Percentiles rank a stretch among this genome's conserved stretches.
phyloP scores from a whole-genome alignment of 306 rosid species.

The Cicer yamashitae region DNA sequence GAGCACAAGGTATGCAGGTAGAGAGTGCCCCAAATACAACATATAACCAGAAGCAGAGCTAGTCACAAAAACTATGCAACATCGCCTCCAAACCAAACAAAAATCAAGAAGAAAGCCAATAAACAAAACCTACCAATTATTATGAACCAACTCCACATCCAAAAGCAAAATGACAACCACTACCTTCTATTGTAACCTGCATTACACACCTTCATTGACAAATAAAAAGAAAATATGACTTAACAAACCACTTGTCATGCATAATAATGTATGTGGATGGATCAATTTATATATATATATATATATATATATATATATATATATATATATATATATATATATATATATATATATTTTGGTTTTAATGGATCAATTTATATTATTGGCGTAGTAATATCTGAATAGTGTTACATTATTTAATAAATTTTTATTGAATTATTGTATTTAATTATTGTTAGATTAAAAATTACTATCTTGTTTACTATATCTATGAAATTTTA shows the following conservation, averaged over 20 bases:
- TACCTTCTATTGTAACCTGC: background rate
- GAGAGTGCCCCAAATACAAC: background rate
- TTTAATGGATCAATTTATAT: too few species aligned
- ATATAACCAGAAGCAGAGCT: background rate
- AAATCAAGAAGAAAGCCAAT: background rate
- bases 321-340: too few species aligned
- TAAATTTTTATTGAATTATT: too few species aligned
- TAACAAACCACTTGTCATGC: background rate
- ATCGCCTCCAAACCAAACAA: background rate
- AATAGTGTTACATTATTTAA: too few species aligned
- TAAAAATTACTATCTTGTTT: too few species aligned
- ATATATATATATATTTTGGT: too few species aligned
- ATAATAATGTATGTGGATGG: too few species aligned
- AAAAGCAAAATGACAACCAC: conserved; percentile 18
- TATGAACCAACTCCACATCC: background rate
- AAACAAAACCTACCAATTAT: conserved; percentile 7
- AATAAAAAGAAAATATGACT: background rate
- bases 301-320: too few species aligned
- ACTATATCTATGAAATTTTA: too few species aligned
- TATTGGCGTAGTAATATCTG: too few species aligned
- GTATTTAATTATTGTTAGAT: too few species aligned
- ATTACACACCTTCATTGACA: background rate
- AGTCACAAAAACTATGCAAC: background rate
- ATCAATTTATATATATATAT: too few species aligned
- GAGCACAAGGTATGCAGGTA: background rate